A percentile compares a stretch with the other conserved stretches of the same genome.
Evolutionary conservation across 2,329 filamentous ascomycete species (phyloP).

Genomic region (Akanthomyces uredinophilus): DNA sequence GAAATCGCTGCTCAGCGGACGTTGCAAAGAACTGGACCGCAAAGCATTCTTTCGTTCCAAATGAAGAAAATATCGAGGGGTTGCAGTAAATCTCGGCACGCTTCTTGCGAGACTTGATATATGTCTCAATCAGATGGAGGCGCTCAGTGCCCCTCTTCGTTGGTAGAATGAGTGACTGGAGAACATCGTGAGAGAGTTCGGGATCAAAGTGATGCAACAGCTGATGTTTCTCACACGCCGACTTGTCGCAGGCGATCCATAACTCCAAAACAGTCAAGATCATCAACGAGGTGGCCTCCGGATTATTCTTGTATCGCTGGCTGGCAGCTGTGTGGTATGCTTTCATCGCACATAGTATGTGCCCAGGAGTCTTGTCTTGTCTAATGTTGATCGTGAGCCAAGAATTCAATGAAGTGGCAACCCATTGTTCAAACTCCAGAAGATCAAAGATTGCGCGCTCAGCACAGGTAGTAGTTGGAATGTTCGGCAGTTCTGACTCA

Average conservation of each 20-base stretch:
- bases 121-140: constrained; percentile 38
- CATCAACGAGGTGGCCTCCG: constrained; percentile 47
- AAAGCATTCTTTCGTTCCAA: not conserved
- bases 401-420: constrained; percentile 29
- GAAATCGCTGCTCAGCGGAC: not conserved
- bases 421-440: constrained; percentile 44
- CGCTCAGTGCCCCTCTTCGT: constrained; percentile 39
- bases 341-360: constrained; percentile 26
- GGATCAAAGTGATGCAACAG: constrained; percentile 44
- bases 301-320: constrained; percentile 32
- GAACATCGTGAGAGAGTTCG: constrained; percentile 32
- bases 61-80: not conserved
- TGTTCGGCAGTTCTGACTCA: not conserved
- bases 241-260: constrained; percentile 53
- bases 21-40: not conserved
- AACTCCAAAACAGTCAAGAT: constrained; percentile 50
- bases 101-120: constrained; percentile 29
- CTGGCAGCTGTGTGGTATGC: constrained; percentile 29
- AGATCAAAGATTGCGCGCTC: constrained; percentile 20
- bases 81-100: not conserved
- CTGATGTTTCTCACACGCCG: constrained; percentile 31
- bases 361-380: constrained; percentile 21
- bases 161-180: constrained; percentile 42
- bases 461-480: not conserved
- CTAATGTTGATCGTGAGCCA: constrained; percentile 31